phyloP scores from a whole-genome alignment of 148 eudicot species.

The Talinum fruticosum region DNA sequence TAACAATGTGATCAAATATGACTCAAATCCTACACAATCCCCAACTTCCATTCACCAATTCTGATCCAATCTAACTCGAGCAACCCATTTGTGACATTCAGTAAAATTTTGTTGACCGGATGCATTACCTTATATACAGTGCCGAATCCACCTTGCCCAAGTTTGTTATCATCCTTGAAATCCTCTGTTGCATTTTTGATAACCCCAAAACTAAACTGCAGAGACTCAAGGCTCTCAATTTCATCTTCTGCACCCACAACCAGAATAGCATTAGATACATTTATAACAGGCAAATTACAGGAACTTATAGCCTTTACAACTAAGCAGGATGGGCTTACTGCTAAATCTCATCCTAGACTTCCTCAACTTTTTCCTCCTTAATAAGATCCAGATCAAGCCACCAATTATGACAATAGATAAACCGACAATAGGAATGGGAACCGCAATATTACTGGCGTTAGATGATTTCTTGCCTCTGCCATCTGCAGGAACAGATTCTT shows the following conservation, averaged over 20 bases:
- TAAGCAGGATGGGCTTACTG: conserved; percentile 10
- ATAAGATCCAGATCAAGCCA: conserved; percentile 6
- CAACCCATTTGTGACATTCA: neutral
- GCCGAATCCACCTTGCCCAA: conserved; percentile 66
- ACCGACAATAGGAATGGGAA: conserved; percentile 7
- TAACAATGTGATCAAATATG: too few relatives aligned
- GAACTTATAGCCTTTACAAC: too few relatives aligned
- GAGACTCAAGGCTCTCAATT: conserved; percentile 21
- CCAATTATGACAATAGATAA: neutral
- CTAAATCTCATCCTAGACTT: conserved; percentile 9
- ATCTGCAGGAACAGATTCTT: neutral
- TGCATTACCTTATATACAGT: conserved; percentile 44
- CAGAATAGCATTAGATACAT: neutral
- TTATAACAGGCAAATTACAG: neutral
- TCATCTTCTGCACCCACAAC: conserved; percentile 24
- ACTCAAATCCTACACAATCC: neutral
- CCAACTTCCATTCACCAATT: too few relatives aligned
- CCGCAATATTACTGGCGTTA: neutral
- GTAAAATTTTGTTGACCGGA: neutral
- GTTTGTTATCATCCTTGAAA: conserved; percentile 41
- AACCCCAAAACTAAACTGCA: conserved; percentile 21
- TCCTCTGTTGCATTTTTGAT: conserved; percentile 40
- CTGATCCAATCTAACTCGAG: neutral
- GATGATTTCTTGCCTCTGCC: neutral
- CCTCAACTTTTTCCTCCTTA: conserved; percentile 15